Base-by-base conservation (phyloP, 225 moss, liverwort and hornwort genomes). In the Straminergon stramineum region DNA sequence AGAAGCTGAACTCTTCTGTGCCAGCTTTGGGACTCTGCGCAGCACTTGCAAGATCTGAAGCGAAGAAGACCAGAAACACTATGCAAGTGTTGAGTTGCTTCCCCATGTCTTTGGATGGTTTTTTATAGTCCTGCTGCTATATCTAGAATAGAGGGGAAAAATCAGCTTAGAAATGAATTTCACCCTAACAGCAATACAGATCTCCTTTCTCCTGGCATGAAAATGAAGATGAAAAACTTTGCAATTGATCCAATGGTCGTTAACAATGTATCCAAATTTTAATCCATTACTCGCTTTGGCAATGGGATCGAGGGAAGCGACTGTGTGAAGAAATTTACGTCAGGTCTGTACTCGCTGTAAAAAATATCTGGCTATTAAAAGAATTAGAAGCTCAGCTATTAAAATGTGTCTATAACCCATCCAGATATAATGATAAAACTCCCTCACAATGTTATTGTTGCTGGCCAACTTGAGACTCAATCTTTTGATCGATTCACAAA, bases 1-100 rank as follows among this genome's bases (percentile, higher is more conserved):
- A 67, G 68, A 91, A 93, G 88, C 48, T 84, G 88, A 90, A 79
- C 28, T 79, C 90, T 61, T 87, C 43, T 56, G 69, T 69, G 70
- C 62, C 56, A 43, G 58, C 43, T 56, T 78, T 28, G 75, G 75
- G n/a, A 37, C 75, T 86, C 84, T 83, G 74, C 11, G 91, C 91
- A 75, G 91, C 87, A 74, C 21, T 68, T 34, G 74, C 88, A 75
- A 62, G 22, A 21, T 79, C 62, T 32, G 66, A 86, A 70, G 83
- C 90, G 27, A 67, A 55, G 60, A 91, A 75, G 7, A 79, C 55
- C 78, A 86, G 66, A 65, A 89, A 58, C 43, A 78, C 52, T 8
- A 51, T 37, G 55, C 60, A 81, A 56, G 71, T 56, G 81, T 62
- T n/a, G 35, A 28, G 14, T 67, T 43, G 83, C 43, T 75, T 84